Percentiles rank a stretch among this genome's conserved stretches.
phyloP scores from a whole-genome alignment of 352 stramenopile species.

The Thalassiosira exigua region DNA sequence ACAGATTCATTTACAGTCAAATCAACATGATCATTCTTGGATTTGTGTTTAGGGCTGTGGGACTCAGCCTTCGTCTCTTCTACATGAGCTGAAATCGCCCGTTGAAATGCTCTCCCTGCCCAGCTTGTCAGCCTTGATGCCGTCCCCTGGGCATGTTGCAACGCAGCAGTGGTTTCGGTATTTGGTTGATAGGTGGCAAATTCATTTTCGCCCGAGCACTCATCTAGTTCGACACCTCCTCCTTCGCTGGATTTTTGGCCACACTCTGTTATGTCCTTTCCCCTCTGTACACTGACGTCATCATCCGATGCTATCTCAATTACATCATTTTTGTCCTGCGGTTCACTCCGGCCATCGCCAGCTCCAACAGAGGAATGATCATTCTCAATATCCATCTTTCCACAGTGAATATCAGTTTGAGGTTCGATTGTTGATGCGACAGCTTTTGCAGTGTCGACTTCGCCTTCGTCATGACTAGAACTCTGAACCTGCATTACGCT shows the following conservation, averaged over 20 bases:
- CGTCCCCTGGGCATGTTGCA: constrained; percentile 82
- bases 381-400: no score
- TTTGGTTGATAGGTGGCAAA: constrained; percentile 25
- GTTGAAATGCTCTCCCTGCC: constrained; percentile 85
- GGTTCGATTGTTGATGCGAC: no score
- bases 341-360: not conserved
- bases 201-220: constrained; percentile 11
- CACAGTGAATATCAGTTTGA: no score
- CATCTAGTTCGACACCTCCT: constrained; percentile 18
- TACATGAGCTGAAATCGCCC: constrained; percentile 72
- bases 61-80: constrained; percentile 37
- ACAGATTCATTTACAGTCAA: constrained; percentile 10
- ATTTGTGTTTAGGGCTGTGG: constrained; percentile 1
- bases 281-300: constrained; percentile 22
- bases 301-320: constrained; percentile 51
- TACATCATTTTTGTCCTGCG: constrained; percentile 3
- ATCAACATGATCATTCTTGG: constrained; percentile 21
- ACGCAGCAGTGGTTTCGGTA: constrained; percentile 57
- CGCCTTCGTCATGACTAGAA: no score
- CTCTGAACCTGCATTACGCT: no score
- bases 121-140: constrained; percentile 84
- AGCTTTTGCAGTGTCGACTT: no score
- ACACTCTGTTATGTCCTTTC: no score
- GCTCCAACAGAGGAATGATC: no score
- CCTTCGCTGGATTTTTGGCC: no score